Base-by-base conservation (phyloP, 805 yeast species). In the Sugiyamaella marilandica region DNA sequence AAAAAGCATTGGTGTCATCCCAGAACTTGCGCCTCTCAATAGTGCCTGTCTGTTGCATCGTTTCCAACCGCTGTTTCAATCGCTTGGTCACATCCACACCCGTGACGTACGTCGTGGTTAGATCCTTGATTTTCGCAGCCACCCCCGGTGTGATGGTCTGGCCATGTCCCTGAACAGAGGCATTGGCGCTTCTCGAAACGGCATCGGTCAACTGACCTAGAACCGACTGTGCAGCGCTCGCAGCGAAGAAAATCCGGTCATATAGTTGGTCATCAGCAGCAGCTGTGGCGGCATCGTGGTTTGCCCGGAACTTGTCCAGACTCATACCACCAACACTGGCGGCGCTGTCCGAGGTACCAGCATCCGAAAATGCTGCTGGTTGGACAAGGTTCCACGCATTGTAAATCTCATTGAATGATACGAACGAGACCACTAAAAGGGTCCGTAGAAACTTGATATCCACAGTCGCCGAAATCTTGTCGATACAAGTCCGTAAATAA, bases 51-150 rank as follows among this genome's bases (percentile, higher is more conserved):
- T 75, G 80, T 33, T 81, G 66, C 32, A 82, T 75, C 1, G 77
- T 70, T 10, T 74, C 70, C 48, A 91, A 71, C 50, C 82, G 78
- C 11, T 71, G 71, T 54, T 79, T 79, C 47, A 88, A 75, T 53
- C 83, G 71, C 57, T 84, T 82, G 9, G 95, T 86, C 41, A 85
- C 78, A n/a, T 88, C 96, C 78, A 86, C 83, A 1, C 96, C 87
- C 16, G 81, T 73, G 51, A 86, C 80, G 65, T 96, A 89, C 10
- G 87, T 85, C 45, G 74, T 76, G 0, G 95, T 84, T 47, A 91
- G 73, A 47, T 89, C 96, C 59, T 83, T 83, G 32, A 89, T 85
- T 59, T 84, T 85, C 5, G 76, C 63, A 0, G 87, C 83, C 33
- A 82, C 76, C 4, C 67, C 64, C n/a, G 76, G 64, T 16, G 67